Evolutionary conservation across 2,329 filamentous ascomycete species (phyloP), one percentile per base, ranked within the genome.

Genomic region (Exophiala sideris): DNA sequence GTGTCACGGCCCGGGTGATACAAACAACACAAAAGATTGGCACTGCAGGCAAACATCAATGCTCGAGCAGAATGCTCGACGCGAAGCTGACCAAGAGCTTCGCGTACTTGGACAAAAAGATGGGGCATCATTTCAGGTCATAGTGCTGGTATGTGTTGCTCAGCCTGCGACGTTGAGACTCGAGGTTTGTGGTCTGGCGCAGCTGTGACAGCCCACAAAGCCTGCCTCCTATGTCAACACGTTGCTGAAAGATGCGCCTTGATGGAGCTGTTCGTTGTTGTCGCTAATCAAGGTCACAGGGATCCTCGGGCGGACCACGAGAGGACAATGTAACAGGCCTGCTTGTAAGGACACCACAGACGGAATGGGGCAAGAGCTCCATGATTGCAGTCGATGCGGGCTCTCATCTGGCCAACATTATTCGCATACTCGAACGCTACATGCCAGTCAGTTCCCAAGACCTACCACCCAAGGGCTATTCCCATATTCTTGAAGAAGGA

Each of bases 371-470:
- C 45, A 87, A 85, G 64, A 86, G 88, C 41, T 96, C 91, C 0
- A 71, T 96, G 38, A 77, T 97, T 24, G 91, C 92, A n/a, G 87
- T 99, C 48, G 94, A 99, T 75, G 91, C 91, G 8, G 94, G 94
- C 45, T 89, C 91, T 32, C 88, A 96, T 69, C 81, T 99, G 38
- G 85, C 89, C 24, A 85, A 89, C 51, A 96, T 99, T 52, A 83
- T 84, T n/a, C 80, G 82, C 45, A 88, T 95, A 45, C 77, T 99
- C 21, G 79, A 90, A 58, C 70, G 80, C 57, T 76, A 80, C 49
- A 76, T 78, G 42, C 70, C 66, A 9, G 20, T 46, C 16, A 51
- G 48, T 47, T 60, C 58, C n/a, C 58, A 59, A 36, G 64, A 65
- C 38, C 52, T 67, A 33, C 63, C 64, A 9, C 58, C 59, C 29